These are phyloP conservation scores for Blastocystis sp. DNA, from an alignment of 352 stramenopile genomes.

Conservation along the genomic window DNA sequence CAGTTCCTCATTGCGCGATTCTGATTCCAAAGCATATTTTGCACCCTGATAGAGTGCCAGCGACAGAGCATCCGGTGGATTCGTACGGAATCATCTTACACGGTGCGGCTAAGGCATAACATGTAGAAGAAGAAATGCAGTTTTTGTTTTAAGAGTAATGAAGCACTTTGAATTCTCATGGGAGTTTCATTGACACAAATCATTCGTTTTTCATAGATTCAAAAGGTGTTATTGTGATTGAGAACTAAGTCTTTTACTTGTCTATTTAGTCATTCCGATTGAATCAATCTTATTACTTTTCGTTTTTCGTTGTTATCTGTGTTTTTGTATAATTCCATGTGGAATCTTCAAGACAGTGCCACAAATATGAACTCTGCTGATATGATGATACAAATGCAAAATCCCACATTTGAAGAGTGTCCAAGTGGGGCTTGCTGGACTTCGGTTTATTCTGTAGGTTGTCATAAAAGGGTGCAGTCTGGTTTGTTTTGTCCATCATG, in stretches of 20 bases:
- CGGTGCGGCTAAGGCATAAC: too few relatives aligned
- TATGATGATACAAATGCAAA: not conserved
- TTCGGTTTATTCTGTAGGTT: not conserved
- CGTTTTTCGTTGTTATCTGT: not conserved
- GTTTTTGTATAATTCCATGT: constrained; percentile 9
- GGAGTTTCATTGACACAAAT: not conserved
- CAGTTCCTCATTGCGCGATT: too few relatives aligned
- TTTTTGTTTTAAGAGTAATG: too few relatives aligned
- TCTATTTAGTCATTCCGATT: constrained; percentile 16
- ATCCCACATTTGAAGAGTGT: not conserved
- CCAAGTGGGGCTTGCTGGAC: not conserved
- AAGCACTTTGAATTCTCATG: not conserved
- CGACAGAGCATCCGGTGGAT: too few relatives aligned
- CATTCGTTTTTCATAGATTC: not conserved
- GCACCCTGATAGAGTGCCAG: too few relatives aligned
- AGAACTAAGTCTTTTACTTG: constrained; percentile 5
- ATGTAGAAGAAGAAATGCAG: too few relatives aligned
- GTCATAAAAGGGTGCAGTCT: not conserved
- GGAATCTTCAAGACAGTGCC: not conserved
- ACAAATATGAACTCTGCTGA: not conserved
- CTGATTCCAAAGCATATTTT: too few relatives aligned
- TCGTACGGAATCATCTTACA: too few relatives aligned
- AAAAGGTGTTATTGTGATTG: not conserved
- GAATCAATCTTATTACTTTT: not conserved
- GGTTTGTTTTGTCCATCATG: not conserved